These are phyloP conservation scores for Fusarium sp. DNA, from an alignment of 2,329 filamentous ascomycete genomes.

Conservation along the genomic window DNA sequence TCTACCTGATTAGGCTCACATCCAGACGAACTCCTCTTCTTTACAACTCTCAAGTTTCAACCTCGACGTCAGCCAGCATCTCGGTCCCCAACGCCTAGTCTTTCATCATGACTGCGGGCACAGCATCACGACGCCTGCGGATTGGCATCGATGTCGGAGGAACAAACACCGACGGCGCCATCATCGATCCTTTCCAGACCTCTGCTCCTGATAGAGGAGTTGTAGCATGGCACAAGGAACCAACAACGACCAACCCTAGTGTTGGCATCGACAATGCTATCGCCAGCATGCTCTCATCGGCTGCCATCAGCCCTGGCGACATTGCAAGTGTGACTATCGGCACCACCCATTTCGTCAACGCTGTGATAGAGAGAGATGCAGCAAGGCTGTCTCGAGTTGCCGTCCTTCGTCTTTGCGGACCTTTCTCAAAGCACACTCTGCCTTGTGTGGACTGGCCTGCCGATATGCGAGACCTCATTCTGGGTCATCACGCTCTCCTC, in stretches of 20 bases:
- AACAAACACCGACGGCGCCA: constrained; percentile 66
- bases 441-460: constrained; percentile 66
- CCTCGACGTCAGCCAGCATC: background rate
- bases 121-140: constrained; percentile 46
- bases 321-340: constrained; percentile 65
- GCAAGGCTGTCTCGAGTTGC: constrained; percentile 62
- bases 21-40: background rate
- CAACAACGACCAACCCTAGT: constrained; percentile 62
- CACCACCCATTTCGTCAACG: constrained; percentile 70
- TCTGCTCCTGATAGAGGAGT: constrained; percentile 56
- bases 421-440: constrained; percentile 63
- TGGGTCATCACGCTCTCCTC: constrained; percentile 59
- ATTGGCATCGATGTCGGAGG: constrained; percentile 62
- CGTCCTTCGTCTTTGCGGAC: constrained; percentile 65
- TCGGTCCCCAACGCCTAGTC: background rate
- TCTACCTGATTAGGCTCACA: background rate
- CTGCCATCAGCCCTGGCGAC: constrained; percentile 48
- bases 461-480: constrained; percentile 60
- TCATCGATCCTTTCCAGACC: constrained; percentile 57
- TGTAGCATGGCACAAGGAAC: constrained; percentile 61
- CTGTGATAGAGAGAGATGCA: constrained; percentile 65
- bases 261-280: constrained; percentile 60
- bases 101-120: constrained; percentile 29
- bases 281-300: constrained; percentile 54
- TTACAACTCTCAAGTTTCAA: background rate